Conservation (phyloP, 2,329 filamentous ascomycete species). For the Tricladium varicosporioides region DNA sequence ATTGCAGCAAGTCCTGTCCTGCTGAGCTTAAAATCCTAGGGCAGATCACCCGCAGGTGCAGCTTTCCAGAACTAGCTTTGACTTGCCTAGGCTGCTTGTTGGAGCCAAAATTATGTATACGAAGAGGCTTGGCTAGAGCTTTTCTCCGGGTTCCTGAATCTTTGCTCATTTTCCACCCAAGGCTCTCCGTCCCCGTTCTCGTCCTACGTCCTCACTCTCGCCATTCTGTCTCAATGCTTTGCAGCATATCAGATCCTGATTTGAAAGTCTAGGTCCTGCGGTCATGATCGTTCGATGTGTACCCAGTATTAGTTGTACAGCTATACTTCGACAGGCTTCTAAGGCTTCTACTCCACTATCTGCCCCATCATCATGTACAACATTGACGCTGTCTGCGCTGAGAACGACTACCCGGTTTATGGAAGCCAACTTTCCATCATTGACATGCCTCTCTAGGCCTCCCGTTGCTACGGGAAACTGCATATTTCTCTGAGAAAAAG, state of each 20-base stretch:
- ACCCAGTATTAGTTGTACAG: background rate
- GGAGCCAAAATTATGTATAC: background rate
- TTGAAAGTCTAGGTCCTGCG: background rate
- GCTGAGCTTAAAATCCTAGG: constrained; percentile 1
- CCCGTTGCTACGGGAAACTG: constrained; percentile 11
- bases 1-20: background rate
- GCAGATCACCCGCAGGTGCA: constrained; percentile 3
- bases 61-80: background rate
- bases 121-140: background rate
- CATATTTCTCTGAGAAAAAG: constrained; percentile 12
- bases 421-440: constrained; percentile 11
- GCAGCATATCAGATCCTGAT: constrained; percentile 5
- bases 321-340: background rate
- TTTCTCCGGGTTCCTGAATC: constrained; percentile 8
- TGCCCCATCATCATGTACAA: background rate
- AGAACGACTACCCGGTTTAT: constrained; percentile 20
- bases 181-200: background rate
- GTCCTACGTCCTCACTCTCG: background rate
- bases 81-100: background rate
- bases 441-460: background rate
- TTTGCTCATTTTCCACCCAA: background rate
- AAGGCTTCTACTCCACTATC: constrained; percentile 1
- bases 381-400: constrained; percentile 3
- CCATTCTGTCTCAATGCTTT: constrained; percentile 4
- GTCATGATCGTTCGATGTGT: background rate